Evolutionary conservation across 2,329 filamentous ascomycete genomes (phyloP).

Genomic region (Alternaria viburni): DNA sequence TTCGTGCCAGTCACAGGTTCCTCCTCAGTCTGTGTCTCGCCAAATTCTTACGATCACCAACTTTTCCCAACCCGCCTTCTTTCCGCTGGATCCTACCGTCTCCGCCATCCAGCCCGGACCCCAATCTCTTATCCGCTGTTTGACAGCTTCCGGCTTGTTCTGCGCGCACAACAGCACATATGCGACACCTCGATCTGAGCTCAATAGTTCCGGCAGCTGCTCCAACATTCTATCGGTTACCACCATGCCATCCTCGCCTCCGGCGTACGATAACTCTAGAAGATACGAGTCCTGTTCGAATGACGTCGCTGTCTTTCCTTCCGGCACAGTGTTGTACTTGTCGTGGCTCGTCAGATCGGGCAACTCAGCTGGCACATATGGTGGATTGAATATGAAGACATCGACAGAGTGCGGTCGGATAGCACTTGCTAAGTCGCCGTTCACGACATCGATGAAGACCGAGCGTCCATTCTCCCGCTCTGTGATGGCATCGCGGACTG

Average conservation of each 20-base stretch:
- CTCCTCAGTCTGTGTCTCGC: slow-evolving; percentile 51
- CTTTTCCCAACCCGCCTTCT: slow-evolving; percentile 92
- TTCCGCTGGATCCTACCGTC: slow-evolving; percentile 81
- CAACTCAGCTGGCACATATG: slow-evolving; percentile 88
- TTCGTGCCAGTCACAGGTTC: background rate
- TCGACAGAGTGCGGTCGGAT: slow-evolving; percentile 70
- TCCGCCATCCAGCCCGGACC: slow-evolving; percentile 72
- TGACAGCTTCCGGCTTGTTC: slow-evolving; percentile 82
- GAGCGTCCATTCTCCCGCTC: slow-evolving; percentile 33
- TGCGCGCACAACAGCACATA: slow-evolving; percentile 91
- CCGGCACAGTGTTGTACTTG: slow-evolving; percentile 34
- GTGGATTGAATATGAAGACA: slow-evolving; percentile 93
- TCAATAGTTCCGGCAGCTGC: slow-evolving; percentile 69
- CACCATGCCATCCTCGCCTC: slow-evolving; percentile 91
- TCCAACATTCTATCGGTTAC: slow-evolving; percentile 81
- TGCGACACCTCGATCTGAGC: slow-evolving; percentile 72
- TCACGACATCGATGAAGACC: slow-evolving; percentile 69
- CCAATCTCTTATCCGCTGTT: slow-evolving; percentile 65
- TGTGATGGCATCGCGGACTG: slow-evolving; percentile 62
- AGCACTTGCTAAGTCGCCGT: slow-evolving; percentile 72
- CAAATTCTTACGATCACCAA: slow-evolving; percentile 88
- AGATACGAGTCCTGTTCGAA: slow-evolving; percentile 86
- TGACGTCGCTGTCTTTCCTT: slow-evolving; percentile 32
- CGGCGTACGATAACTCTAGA: slow-evolving; percentile 85
- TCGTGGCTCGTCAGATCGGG: slow-evolving; percentile 60